A percentile compares a stretch with the other conserved stretches of the same genome.
phyloP scores from a whole-genome alignment of 2,329 filamentous ascomycete species.

The Pyrenophora teres region DNA sequence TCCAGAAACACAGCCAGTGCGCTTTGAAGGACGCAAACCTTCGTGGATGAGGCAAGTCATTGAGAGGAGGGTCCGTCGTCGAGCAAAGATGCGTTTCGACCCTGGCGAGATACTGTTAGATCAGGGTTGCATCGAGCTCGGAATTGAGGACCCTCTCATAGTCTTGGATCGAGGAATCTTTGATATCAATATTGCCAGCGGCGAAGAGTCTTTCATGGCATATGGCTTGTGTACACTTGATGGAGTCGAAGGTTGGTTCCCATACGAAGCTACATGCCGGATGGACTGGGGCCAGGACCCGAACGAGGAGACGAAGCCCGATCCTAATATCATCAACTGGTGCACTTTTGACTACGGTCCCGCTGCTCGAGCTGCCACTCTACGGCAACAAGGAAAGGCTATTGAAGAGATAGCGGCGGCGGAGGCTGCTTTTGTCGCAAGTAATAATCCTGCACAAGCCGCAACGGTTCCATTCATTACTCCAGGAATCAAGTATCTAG shows the following conservation, averaged over 20 bases:
- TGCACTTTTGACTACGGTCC: constrained; percentile 7
- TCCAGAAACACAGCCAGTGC: constrained; percentile 19
- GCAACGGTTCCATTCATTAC: too few relatives aligned
- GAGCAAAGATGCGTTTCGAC: neutral
- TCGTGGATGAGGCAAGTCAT: constrained; percentile 17
- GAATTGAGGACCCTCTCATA: neutral
- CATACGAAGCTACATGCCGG: constrained; percentile 6
- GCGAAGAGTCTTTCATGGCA: neutral
- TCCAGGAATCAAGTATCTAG: too few relatives aligned
- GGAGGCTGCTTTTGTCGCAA: too few relatives aligned
- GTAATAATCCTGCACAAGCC: too few relatives aligned
- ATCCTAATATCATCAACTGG: constrained; percentile 4
- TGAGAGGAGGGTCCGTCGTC: neutral
- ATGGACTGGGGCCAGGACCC: constrained; percentile 8
- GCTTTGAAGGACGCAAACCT: constrained; percentile 23
- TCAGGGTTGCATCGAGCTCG: neutral
- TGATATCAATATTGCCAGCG: neutral
- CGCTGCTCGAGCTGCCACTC: neutral
- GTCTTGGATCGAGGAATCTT: constrained; percentile 1
- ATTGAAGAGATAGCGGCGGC: too few relatives aligned
- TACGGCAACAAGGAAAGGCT: neutral
- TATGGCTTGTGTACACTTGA: constrained; percentile 1
- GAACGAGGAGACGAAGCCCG: neutral
- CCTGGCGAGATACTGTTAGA: neutral
- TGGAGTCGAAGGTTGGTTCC: constrained; percentile 9